Percentiles rank a stretch among this genome's conserved stretches.
phyloP scores from a whole-genome alignment of 805 yeast genomes.

The Candida ascalaphidarum region DNA sequence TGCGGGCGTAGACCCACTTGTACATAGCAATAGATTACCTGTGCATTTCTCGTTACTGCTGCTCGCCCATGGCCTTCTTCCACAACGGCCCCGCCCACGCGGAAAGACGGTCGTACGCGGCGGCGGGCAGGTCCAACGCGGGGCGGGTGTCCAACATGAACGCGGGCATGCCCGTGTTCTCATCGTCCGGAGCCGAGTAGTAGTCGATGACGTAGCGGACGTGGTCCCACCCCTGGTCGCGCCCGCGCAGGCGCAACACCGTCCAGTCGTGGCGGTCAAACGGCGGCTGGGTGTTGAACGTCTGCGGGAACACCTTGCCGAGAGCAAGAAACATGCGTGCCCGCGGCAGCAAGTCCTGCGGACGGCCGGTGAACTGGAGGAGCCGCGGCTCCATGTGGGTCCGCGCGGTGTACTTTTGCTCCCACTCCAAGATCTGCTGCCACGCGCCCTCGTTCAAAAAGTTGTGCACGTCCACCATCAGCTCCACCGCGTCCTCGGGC shows the following conservation, averaged over 20 bases:
- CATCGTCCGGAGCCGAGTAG: slow-evolving; percentile 91
- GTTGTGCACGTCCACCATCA: slow-evolving; percentile 96
- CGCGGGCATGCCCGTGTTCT: slow-evolving; percentile 78
- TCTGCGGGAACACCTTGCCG: slow-evolving; percentile 63
- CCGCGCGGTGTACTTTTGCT: slow-evolving; percentile 52
- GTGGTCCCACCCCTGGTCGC: slow-evolving; percentile 29
- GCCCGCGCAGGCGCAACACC: slow-evolving; percentile 59
- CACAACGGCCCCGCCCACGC: slow-evolving; percentile 63
- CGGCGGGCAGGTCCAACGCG: slow-evolving; percentile 64
- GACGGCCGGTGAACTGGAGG: slow-evolving; percentile 84
- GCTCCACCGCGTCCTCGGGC: slow-evolving; percentile 91
- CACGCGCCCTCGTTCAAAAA: slow-evolving; percentile 96
- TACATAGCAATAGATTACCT: too few relatives aligned
- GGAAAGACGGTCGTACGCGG: slow-evolving; percentile 58
- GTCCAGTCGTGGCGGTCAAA: slow-evolving; percentile 99
- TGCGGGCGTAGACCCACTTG: too few relatives aligned
- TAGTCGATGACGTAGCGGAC: slow-evolving; percentile 94
- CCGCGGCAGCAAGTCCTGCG: slow-evolving; percentile 78
- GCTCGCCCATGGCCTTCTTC: slow-evolving; percentile 62
- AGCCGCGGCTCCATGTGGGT: slow-evolving; percentile 64
- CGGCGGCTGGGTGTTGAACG: slow-evolving; percentile 74
- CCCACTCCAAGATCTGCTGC: slow-evolving; percentile 93
- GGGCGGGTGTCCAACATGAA: slow-evolving; percentile 94
- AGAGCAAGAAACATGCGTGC: slow-evolving; percentile 63
- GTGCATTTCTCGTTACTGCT: slow-evolving; percentile 2